Percentiles rank a stretch among this genome's conserved stretches.
Evolutionary conservation across 495 filamentous ascomycete genomes (phyloP).

Genomic region (Glutinoglossum americanum): DNA sequence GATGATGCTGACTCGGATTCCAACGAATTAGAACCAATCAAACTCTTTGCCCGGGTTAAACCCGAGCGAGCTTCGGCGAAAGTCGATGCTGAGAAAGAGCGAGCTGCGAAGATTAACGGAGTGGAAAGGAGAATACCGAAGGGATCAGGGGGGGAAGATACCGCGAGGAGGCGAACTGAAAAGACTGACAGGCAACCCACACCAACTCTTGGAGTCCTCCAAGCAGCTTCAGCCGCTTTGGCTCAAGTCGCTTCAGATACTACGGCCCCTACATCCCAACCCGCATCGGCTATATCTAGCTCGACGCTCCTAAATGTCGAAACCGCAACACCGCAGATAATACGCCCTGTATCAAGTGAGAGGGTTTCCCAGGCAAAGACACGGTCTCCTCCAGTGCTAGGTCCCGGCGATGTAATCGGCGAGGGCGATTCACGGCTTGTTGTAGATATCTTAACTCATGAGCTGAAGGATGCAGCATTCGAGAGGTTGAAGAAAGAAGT

Average conservation of each 20-base stretch:
- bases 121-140: neutral
- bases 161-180: neutral
- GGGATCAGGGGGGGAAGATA: neutral
- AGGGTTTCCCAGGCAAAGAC: conserved; percentile 8
- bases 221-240: neutral
- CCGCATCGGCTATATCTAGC: neutral
- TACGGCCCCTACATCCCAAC: neutral
- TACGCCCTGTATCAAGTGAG: neutral
- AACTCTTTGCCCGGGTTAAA: neutral
- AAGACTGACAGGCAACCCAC: neutral
- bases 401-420: conserved; percentile 23
- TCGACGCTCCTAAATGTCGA: neutral
- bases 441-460: conserved; percentile 37
- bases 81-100: neutral
- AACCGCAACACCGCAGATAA: neutral
- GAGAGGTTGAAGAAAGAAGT: conserved; percentile 38
- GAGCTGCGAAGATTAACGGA: neutral
- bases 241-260: neutral
- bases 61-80: neutral
- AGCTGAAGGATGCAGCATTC: conserved; percentile 5
- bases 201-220: neutral
- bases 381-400: conserved; percentile 13
- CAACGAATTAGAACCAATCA: neutral
- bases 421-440: conserved; percentile 59
- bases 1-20: neutral